These are phyloP conservation scores for Cladophialophora carrionii DNA, from an alignment of 2,329 filamentous ascomycete genomes.

Conservation along the genomic window DNA sequence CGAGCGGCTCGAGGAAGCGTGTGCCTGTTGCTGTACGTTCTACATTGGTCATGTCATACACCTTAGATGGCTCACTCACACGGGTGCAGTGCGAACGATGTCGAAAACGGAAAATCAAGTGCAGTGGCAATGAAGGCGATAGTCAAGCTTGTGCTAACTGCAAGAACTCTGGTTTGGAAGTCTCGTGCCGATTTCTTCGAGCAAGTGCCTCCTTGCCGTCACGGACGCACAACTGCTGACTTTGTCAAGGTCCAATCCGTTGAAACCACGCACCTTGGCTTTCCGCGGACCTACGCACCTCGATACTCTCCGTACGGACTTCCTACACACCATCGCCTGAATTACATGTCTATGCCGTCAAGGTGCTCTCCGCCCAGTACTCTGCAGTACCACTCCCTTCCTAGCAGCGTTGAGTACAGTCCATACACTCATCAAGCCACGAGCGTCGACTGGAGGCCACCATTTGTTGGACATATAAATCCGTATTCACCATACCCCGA, in stretches of 20 bases:
- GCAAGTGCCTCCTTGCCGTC: conserved; percentile 51
- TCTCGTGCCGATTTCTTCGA: conserved; percentile 74
- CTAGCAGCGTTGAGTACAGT: conserved; percentile 26
- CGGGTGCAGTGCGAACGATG: conserved; percentile 76
- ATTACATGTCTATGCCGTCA: conserved; percentile 25
- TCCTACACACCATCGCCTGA: conserved; percentile 26
- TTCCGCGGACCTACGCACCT: conserved; percentile 23
- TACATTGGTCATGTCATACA: neutral
- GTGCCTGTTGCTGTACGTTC: conserved; percentile 42
- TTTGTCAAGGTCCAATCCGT: conserved; percentile 24
- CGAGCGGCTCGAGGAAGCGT: conserved; percentile 38
- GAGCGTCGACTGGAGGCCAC: conserved; percentile 31
- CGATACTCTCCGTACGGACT: conserved; percentile 33
- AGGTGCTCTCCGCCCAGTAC: conserved; percentile 25
- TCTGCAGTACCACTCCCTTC: conserved; percentile 24
- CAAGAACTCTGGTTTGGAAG: conserved; percentile 65
- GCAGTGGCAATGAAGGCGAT: conserved; percentile 79
- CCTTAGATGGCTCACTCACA: conserved; percentile 6
- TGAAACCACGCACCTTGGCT: conserved; percentile 18
- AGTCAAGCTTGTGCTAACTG: conserved; percentile 83
- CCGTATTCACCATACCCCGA: conserved; percentile 42
- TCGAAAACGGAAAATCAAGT: conserved; percentile 91
- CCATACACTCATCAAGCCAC: conserved; percentile 20
- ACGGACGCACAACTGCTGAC: conserved; percentile 13
- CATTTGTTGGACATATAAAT: conserved; percentile 22